Conservation (phyloP, 2,329 filamentous ascomycete genomes). For the Phoma sp. region DNA sequence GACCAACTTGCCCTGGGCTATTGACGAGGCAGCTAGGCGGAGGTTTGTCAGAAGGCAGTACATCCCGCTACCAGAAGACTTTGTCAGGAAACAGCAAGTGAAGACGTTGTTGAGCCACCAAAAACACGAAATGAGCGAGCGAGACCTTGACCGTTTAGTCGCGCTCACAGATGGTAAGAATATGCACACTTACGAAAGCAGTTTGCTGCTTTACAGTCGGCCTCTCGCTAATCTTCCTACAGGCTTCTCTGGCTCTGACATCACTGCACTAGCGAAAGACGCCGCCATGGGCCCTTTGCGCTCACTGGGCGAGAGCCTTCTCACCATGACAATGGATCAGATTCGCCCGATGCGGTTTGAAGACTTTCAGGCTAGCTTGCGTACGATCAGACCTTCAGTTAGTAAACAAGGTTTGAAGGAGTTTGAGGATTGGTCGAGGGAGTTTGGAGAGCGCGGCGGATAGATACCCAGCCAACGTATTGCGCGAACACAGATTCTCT, state of each 20-base stretch:
- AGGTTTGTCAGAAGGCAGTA: conserved; percentile 94
- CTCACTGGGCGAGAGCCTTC: conserved; percentile 84
- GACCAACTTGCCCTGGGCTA: conserved; percentile 96
- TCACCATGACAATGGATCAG: conserved; percentile 92
- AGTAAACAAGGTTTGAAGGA: conserved; percentile 82
- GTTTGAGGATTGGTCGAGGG: conserved; percentile 92
- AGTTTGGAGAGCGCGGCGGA: conserved; percentile 91
- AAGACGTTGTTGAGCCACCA: conserved; percentile 82
- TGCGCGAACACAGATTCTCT: neutral
- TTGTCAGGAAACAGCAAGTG: conserved; percentile 80
- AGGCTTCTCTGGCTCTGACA: conserved; percentile 98
- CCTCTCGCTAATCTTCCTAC: neutral
- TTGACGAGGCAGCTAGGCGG: conserved; percentile 90
- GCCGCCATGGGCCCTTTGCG: conserved; percentile 96
- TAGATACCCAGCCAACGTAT: conserved; percentile 47
- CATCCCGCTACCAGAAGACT: conserved; percentile 87
- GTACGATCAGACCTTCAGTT: conserved; percentile 87
- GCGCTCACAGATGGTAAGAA: conserved; percentile 78
- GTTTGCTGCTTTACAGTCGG: neutral
- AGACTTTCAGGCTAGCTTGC: conserved; percentile 85
- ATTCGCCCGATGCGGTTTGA: conserved; percentile 83
- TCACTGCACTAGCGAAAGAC: conserved; percentile 95
- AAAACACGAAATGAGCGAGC: conserved; percentile 76
- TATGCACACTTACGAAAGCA: neutral
- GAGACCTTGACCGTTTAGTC: conserved; percentile 78